Base-by-base conservation (phyloP, 2,329 filamentous ascomycete species). In the Apiospora phragmitis region DNA sequence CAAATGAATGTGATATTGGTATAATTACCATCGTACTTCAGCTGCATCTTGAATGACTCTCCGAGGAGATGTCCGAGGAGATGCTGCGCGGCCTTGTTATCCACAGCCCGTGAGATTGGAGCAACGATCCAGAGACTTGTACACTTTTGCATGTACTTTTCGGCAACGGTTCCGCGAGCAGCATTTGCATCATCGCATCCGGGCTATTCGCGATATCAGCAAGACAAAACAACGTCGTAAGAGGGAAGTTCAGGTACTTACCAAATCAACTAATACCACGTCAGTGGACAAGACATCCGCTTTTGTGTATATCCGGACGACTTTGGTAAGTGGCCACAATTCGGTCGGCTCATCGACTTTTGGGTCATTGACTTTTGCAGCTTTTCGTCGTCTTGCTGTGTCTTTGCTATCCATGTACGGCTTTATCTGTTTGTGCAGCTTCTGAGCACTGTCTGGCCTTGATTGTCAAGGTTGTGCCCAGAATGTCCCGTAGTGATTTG, bases 181-280 rank as follows among this genome's bases (percentile, higher is more conserved):
- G 86, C 84, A 75, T 91, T 91, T 0, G 85, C 85, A 74, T 91
- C 89, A 18, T 88, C 85, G 0, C 88, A 82, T 45, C 89, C 88
- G 6, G 89, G 89, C 38, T 67, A 3, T 29, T 67, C 14, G 11
- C 4, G 21, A 32, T n/a, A 24, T 67, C 9, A 32, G 41, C 3
- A 8, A 45, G 42, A 21, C 7, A 45, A 21, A 5, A 7, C 3
- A 45, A 45, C 42, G 7, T 1, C 16, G 18, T n/a, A n/a, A n/a
- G n/a, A n/a, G n/a, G n/a, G n/a, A n/a, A 6, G 16, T 4, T 21
- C 2, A 7, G 7, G 43, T n/a, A 45, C 65, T 67, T 32, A 67
- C 65, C 77, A 91, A 78, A 75, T 91, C 87, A 14, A 89, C 88
- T 69, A 89, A 81, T 1, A 87, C 83, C 3, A 85, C 85, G 4